These are phyloP conservation scores for Fusarium aywerte DNA, from an alignment of 2,329 filamentous ascomycete genomes.

Conservation along the genomic window DNA sequence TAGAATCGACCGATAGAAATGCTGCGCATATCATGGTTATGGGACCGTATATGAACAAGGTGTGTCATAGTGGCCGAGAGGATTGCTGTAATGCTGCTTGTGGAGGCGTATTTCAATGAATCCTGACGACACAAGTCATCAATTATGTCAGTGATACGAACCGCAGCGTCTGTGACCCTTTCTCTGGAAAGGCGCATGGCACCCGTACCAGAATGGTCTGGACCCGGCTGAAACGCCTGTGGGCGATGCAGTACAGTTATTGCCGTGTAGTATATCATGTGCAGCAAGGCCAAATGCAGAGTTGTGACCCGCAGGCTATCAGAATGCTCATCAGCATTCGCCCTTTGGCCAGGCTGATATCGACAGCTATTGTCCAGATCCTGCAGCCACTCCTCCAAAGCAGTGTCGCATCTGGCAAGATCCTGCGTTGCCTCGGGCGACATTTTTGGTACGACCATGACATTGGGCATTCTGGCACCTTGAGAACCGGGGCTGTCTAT, in stretches of 20 bases:
- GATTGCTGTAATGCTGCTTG: neutral
- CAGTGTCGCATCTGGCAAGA: neutral
- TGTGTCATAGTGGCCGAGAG: neutral
- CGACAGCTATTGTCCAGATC: neutral
- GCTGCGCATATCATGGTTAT: neutral
- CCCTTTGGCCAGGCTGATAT: neutral
- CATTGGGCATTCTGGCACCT: neutral
- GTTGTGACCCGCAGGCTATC: neutral
- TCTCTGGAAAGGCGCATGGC: neutral
- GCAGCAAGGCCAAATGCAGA: neutral
- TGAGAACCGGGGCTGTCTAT: neutral
- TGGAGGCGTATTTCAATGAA: neutral
- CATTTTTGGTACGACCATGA: neutral
- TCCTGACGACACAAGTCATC: neutral
- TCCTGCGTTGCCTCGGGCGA: neutral
- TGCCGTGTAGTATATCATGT: neutral
- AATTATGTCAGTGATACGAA: neutral
- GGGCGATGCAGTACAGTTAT: neutral
- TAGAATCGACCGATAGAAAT: neutral
- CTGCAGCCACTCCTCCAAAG: neutral
- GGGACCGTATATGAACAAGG: neutral
- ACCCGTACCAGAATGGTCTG: neutral
- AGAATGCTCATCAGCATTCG: no score
- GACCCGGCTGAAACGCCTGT: neutral
- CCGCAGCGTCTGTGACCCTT: neutral